phyloP scores from a whole-genome alignment of 768 basidiomycete genomes.

The Calocybe gangraenosa region DNA sequence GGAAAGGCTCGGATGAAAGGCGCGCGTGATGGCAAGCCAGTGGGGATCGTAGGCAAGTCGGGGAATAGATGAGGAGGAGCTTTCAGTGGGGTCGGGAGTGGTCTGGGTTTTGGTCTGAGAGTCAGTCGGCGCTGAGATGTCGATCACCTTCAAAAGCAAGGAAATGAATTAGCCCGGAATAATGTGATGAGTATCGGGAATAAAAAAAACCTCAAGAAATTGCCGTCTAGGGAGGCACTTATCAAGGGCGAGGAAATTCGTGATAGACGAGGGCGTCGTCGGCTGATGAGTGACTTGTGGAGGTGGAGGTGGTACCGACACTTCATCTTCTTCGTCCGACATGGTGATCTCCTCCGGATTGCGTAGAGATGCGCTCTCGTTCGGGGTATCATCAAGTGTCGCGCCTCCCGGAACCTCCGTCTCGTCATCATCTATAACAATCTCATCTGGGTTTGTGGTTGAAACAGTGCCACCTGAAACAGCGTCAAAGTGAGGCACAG shows the following conservation, averaged over 20 bases:
- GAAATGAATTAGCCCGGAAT: not conserved
- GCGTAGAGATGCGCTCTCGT: not conserved
- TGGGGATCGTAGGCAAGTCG: slow-evolving; percentile 73
- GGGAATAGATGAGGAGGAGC: not conserved
- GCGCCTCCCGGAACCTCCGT: slow-evolving; percentile 19
- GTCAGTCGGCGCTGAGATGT: slow-evolving; percentile 37
- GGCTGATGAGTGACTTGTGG: slow-evolving; percentile 16
- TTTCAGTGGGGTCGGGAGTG: not conserved
- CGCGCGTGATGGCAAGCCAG: slow-evolving; percentile 92
- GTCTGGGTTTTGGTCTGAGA: slow-evolving; percentile 5
- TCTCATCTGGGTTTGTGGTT: slow-evolving; percentile 29
- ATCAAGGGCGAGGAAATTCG: slow-evolving; percentile 85
- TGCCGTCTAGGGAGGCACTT: slow-evolving; percentile 77
- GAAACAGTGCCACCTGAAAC: not conserved
- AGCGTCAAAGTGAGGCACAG: slow-evolving; percentile 39
- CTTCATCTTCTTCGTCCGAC: slow-evolving; percentile 43
- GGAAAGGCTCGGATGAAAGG: slow-evolving; percentile 78
- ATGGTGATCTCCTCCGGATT: slow-evolving; percentile 39
- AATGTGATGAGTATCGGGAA: not conserved
- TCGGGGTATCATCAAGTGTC: not conserved
- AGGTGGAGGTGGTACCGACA: slow-evolving; percentile 26
- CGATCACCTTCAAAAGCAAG: slow-evolving; percentile 61
- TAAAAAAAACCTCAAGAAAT: slow-evolving; percentile 72
- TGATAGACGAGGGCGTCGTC: slow-evolving; percentile 31
- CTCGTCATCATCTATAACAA: slow-evolving; percentile 42